Conservation (phyloP, 257 asterid species). For the Pogostemon cablin region DNA sequence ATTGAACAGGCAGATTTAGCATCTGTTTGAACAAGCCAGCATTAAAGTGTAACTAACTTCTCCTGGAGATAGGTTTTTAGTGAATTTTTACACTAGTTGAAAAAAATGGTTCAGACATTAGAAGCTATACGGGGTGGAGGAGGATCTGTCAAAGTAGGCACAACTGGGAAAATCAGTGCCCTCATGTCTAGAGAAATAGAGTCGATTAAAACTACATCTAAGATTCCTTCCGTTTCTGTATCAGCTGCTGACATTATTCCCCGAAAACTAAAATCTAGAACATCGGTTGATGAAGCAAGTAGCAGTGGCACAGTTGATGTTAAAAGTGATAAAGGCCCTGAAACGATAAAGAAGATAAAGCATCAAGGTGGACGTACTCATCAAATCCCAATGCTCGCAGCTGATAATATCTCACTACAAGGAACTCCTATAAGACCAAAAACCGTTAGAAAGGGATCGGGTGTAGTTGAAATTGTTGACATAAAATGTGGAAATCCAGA, state of each 20-base stretch:
- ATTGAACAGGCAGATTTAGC: constrained; percentile 24
- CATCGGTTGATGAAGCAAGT: constrained; percentile 51
- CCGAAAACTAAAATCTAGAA: constrained; percentile 41
- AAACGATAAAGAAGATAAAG: constrained; percentile 51
- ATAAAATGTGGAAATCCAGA: constrained; percentile 71
- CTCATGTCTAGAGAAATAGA: constrained; percentile 78
- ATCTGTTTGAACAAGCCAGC: constrained; percentile 22
- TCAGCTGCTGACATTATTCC: constrained; percentile 38
- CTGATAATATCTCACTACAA: constrained; percentile 54
- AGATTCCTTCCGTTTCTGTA: constrained; percentile 32
- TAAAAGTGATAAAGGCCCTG: constrained; percentile 34
- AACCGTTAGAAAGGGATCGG: constrained; percentile 46
- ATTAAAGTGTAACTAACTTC: background rate
- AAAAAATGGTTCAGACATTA: constrained; percentile 61
- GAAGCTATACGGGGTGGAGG: constrained; percentile 77
- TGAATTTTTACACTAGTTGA: constrained; percentile 14
- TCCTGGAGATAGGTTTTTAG: background rate
- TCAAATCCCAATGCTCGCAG: constrained; percentile 66
- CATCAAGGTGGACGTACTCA: constrained; percentile 51
- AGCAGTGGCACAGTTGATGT: constrained; percentile 42
- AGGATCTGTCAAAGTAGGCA: constrained; percentile 79
- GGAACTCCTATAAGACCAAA: constrained; percentile 67
- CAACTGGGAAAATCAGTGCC: constrained; percentile 79
- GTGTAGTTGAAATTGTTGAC: constrained; percentile 69
- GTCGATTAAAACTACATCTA: constrained; percentile 46